Base-by-base conservation (phyloP, 2,329 filamentous ascomycete genomes). In the Colletotrichum nymphaeae region DNA sequence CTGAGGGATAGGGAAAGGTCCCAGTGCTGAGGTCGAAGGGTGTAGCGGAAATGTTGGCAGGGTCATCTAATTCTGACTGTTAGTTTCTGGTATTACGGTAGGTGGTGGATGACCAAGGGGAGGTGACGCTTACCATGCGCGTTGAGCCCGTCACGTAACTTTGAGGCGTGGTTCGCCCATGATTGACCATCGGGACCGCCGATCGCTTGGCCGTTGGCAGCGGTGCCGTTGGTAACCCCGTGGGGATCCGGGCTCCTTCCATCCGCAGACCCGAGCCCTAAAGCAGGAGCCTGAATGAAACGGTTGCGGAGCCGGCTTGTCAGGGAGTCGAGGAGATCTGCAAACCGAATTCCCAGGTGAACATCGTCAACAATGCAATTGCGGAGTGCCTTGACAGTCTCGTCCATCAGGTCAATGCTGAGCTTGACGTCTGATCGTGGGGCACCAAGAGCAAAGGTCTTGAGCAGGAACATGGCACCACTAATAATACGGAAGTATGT, bases 401-500 rank as follows among this genome's bases (percentile, higher is more conserved):
- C 86, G 78, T 95, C 93, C 86, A 97, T 93, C 32, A 97, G 86
- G 7, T 88, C 88, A 35, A 97, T 92, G 75, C 92, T 94, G 59
- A 93, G 87, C 78, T 93, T 91, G 30, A 96, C 93, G 76, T 97
- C 94, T 68, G 92, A 92, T 77, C 94, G 93, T 1, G 93, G 92
- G 1, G 94, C 94, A 22, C 94, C 94, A 1, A 97, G 87, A 0
- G 94, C 93, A 81, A 97, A 96, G 0, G 94, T 96, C 84, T 93
- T 97, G 63, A 97, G 88, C 22, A 97, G 82, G 78, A 97, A 95
- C 90, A 96, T 95, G 75, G 93, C 93, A 4, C 94, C 94, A 71
- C 92, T 94, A 76, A 96, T 94, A 80, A 97, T 96, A 69, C 94
- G 91, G 84, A 97, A 95, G 81, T 96, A 96, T 0, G 94, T 96